Base-by-base conservation (phyloP, 805 yeast species). In the Metschnikowia gelsemii region DNA sequence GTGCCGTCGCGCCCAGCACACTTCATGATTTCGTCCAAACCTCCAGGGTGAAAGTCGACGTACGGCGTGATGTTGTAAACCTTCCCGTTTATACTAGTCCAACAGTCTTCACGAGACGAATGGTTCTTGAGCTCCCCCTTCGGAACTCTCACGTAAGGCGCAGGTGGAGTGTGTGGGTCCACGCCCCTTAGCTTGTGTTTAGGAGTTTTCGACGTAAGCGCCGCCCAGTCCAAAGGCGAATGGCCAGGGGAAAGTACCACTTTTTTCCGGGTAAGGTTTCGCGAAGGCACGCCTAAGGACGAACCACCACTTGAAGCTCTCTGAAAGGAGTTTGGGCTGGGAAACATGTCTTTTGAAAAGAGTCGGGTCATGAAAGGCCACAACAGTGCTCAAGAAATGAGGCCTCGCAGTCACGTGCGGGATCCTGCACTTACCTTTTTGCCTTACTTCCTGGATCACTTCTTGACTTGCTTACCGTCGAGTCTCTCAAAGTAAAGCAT, bases 1-100 rank as follows among this genome's bases (percentile, higher is more conserved):
- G 96, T 87, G 1, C 91, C 93, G 58, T 91, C 97, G 36, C 72
- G 70, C 0, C 96, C 96, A 1, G 95, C 93, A 54, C 84, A 78
- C 37, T 79, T 75, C 78, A 87, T 69, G 30, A 91, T 65, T 55
- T 88, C 87, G 5, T 78, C 79, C 3, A 72, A 80, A 2, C 99
- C 99, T 25, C 99, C 99, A 0, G 99, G 99, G 52, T 91, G 99
- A 61, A 81, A 93, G 40, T 77, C 69, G 25, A 93, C 57, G 61
- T 93, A 91, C 9, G 84, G 80, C 0, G 96, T 81, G n/a, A 91
- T 70, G 56, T 90, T 87, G 66, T 86, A 91, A 2, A 91, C 95
- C 54, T 79, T 84, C 3, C 89, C 87, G 32, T 78, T 79, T 6
- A 91, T 72, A 24, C 79, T 79, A 3, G 93, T 84, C 98, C 98